Base-by-base conservation (phyloP, 2,329 filamentous ascomycete species). In the Penicillium sp. region DNA sequence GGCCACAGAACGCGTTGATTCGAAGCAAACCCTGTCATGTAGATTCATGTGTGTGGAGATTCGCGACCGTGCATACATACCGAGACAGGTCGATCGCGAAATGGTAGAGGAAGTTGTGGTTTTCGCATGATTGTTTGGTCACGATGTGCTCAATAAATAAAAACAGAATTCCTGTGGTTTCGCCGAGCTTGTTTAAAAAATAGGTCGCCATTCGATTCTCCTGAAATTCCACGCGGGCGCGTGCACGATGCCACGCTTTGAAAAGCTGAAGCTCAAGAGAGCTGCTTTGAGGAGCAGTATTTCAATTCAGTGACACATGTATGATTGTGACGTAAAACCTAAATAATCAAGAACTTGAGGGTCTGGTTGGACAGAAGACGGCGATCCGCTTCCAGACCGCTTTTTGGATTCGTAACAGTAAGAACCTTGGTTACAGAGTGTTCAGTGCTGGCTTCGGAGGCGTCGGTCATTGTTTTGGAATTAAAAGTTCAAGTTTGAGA, bases 151-250 rank as follows among this genome's bases (percentile, higher is more conserved):
- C 73, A 62, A 55, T 60, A 68, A 42, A 73, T 62, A 64, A 60
- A 58, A 73, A 75, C 41, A 74, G 64, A 26, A 75, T 68, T 47
- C 75, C 72, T 3, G 72, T 64, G 4, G 70, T 68, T 52, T 76
- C 73, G 60, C 72, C 74, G n/a, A 75, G 55, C 43, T 59, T 66
- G 43, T 63, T 48, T 44, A 61, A 53, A 11, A 18, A 36, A 4
- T 60, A 66, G 3, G 44, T 53, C 26, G 72, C 71, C 0, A 38
- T 46, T 13, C 57, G 60, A n/a, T 57, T 62, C 51, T 75, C 72
- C 11, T 26, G 45, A 3, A 72, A 56, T 53, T 75, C 71, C 45
- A 73, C 71, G 34, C 54, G 54, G 34, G 73, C 58, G 18, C 70
- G 63, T 43, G 66, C 64, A 25, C 60, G 64, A 53, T 75, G 68